Conservation (phyloP, 1,284 basidiomycete genomes). For the Ceratobasidium sp. region DNA sequence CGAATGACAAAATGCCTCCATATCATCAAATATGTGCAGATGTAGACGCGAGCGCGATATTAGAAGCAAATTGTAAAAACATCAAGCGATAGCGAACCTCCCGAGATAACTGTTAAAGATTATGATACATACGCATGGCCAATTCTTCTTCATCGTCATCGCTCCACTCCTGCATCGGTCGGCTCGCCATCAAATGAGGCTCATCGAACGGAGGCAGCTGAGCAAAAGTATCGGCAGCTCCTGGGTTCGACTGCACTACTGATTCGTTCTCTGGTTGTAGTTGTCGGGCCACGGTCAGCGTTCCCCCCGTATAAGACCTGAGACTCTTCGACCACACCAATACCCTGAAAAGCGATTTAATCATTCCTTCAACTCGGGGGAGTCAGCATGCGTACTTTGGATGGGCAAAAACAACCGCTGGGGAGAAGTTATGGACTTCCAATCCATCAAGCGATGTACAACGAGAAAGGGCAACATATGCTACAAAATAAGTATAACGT, state of each 20-base stretch:
- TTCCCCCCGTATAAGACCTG: not conserved
- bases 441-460: constrained; percentile 53
- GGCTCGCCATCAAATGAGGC: not conserved
- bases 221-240: no score
- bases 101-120: not conserved
- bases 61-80: not conserved
- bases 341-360: constrained; percentile 2
- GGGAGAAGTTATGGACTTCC: constrained; percentile 54
- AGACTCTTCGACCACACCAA: constrained; percentile 2
- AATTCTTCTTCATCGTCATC: constrained; percentile 17
- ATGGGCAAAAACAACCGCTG: constrained; percentile 33
- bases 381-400: not conserved
- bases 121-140: constrained; percentile 27
- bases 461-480: constrained; percentile 56
- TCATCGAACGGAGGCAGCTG: not conserved
- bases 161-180: not conserved
- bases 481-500: constrained; percentile 45
- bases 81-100: no score
- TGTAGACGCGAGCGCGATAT: not conserved
- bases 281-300: not conserved
- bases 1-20: no score
- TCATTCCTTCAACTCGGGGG: not conserved
- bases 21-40: no score
- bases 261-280: no score
- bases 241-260: no score